Base-by-base conservation (phyloP, 306 rosid species). In the Notholithocarpus densiflorus region DNA sequence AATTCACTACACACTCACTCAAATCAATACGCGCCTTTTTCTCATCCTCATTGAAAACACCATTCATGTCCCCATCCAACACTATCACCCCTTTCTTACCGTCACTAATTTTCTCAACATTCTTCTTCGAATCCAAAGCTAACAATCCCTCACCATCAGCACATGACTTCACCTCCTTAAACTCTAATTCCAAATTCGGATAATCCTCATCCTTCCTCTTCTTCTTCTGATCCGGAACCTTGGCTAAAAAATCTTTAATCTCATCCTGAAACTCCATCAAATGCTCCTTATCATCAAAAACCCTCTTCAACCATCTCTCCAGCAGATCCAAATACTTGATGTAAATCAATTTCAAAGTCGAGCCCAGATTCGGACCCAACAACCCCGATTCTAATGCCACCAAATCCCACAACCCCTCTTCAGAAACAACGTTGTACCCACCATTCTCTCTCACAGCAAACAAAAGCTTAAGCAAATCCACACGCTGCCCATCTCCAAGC, bases 381-480 rank as follows among this genome's bases (percentile, higher is more conserved):
- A 90, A 76, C 56, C 97, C 94, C 66, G 86, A 88, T 78, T 90
- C 88, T 54, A 83, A 77, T 10, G 92, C 92, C 68, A 90, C 93
- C 48, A 37, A 74, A 84, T 83, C 88, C 98, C 98, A 94, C 48
- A 86, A 68, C 64, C 79, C 79, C 1, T 52, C 66, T 29, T 81
- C 40, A 5, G 87, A 82, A 29, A 90, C 81, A 26, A 29, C 85
- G 6, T 84, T 86, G 76, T 80, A 92, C 31, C 98, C 98, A 78
- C 98, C 98, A 59, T 89, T 88, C 69, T 82, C 86, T 80, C 89
- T 89, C 77, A 92, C 97, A 75, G 80, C 89, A 89, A 82, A 69
- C 72, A 88, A 92, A 9, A 95, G 90, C 89, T 88, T 87, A 75
- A 87, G 86, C 89, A 92, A 90, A 83, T 90, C 90, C 64, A 88